Conservation (phyloP, 2,329 filamentous ascomycete species). For the Colletotrichum sp. region DNA sequence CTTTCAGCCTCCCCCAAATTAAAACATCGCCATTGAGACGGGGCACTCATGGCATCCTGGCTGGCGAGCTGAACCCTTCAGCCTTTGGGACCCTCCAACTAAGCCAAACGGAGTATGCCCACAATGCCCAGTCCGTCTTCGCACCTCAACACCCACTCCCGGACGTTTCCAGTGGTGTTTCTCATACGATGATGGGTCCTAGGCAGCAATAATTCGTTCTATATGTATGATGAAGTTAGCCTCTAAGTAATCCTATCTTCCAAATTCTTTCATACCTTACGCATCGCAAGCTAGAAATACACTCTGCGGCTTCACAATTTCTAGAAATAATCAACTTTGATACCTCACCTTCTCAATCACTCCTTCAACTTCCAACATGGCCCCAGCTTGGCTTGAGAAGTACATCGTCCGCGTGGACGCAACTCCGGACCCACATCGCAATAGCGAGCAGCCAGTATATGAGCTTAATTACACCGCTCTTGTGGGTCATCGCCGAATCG, state of each 20-base stretch:
- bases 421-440: constrained; percentile 1
- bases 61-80: background rate
- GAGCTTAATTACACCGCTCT: constrained; percentile 6
- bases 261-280: background rate
- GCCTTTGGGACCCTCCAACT: background rate
- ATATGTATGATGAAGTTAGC: background rate
- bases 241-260: background rate
- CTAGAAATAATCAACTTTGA: background rate
- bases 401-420: background rate
- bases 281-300: background rate
- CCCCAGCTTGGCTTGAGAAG: constrained; percentile 10
- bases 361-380: background rate
- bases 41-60: background rate
- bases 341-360: background rate
- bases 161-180: background rate
- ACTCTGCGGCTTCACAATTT: background rate
- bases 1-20: background rate
- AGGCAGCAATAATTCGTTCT: background rate
- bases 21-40: background rate
- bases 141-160: background rate
- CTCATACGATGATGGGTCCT: background rate
- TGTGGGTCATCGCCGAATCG: background rate
- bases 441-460: background rate
- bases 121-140: background rate
- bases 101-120: background rate